Base-by-base conservation (phyloP, 768 basidiomycete species). In the Paxillus rubicundulus region DNA sequence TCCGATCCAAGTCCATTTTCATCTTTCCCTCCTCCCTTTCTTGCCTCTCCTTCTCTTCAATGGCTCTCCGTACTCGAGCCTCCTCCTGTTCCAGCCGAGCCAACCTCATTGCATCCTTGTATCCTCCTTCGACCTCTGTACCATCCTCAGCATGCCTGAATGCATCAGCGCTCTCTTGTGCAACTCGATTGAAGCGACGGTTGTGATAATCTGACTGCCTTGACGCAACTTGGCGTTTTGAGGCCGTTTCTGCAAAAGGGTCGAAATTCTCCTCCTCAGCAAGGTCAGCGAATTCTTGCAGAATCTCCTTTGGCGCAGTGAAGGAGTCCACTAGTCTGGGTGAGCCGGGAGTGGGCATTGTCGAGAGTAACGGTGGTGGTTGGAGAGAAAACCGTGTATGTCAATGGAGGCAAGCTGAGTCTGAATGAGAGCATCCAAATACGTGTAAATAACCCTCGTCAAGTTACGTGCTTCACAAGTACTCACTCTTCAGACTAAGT, bases 141-240 rank as follows among this genome's bases (percentile, higher is more conserved):
- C 85, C 87, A 48, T 87, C 89, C 53, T 83, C 82, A 3, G 64
- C 77, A 34, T 84, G 78, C 53, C 81, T 74, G 61, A 92, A 93
- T 0, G 84, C 90, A 71, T 92, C 89, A 9, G 80, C 82, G 49
- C 91, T 89, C 38, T 89, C 89, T 55, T 87, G 82, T 27, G 86
- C 87, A 53, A 86, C 82, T 45, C 97, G 86, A 62, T 81, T 82
- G 69, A 98, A 98, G 38, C 94, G 83, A 52, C 94, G 83, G 64
- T 88, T 85, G 68, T 98, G 96, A 66, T 98, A 99, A 67, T 97
- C 96, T 46, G 86, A 89, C 74, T 98, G 92, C 46, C 96, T 82
- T 36, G 89, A 79, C 20, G 95, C 91, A 66, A 98, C 92, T 76
- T 98, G 96, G 54, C 91, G 89, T 64, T 90, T 86, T 50, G 86